Percentiles rank a stretch among this genome's conserved stretches.
phyloP scores from a whole-genome alignment of 192 early-diverging fungal species.

The Linderina pennispora region DNA sequence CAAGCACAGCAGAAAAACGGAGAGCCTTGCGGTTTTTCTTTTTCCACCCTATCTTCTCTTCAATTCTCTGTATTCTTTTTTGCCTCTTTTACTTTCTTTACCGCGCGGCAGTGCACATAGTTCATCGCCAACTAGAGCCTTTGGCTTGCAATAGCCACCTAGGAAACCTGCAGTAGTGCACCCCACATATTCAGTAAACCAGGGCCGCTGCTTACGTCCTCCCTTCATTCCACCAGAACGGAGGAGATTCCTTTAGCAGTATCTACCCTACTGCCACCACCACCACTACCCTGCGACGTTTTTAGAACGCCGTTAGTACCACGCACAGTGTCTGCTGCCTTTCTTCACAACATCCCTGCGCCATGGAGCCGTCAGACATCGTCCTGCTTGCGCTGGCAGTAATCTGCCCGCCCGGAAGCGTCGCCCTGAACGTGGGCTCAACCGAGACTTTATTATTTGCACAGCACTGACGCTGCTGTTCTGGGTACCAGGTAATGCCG shows the following conservation, averaged over 20 bases:
- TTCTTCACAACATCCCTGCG: no score
- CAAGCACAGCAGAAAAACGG: neutral
- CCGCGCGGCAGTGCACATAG: neutral
- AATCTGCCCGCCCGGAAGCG: constrained; percentile 58
- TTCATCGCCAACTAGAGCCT: no score
- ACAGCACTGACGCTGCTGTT: constrained; percentile 62
- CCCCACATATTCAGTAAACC: no score
- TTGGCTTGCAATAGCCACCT: no score
- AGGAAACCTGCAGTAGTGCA: no score
- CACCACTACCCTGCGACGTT: no score
- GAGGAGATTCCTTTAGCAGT: no score
- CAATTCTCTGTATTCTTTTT: constrained; percentile 6
- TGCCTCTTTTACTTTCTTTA: constrained; percentile 1
- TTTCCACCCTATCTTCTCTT: constrained; percentile 1
- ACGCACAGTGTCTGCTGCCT: no score
- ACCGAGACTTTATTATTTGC: constrained; percentile 60
- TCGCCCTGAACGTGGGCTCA: constrained; percentile 59
- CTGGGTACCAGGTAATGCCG: constrained; percentile 62
- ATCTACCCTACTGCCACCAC: no score
- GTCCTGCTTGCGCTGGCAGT: constrained; percentile 37
- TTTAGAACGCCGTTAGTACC: no score
- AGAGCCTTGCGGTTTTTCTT: neutral
- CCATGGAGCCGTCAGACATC: constrained; percentile 46
- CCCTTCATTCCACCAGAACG: no score
- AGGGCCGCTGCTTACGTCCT: no score